These are phyloP conservation scores for Chaetomium strumarium DNA, from an alignment of 2,329 filamentous ascomycete genomes.

Conservation along the genomic window DNA sequence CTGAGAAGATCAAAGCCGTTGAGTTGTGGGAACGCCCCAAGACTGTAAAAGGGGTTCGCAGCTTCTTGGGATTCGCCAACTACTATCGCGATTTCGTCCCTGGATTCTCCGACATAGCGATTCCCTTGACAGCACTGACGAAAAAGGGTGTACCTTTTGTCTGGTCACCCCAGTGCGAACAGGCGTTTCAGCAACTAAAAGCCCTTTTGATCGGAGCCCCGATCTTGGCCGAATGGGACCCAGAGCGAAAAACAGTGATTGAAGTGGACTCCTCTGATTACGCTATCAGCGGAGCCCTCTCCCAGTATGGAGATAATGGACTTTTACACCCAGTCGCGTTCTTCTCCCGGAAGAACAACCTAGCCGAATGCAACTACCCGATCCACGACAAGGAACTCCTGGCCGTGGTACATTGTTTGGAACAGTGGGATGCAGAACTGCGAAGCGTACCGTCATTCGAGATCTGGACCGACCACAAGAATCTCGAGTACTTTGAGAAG, in stretches of 20 bases:
- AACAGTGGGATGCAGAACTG: not conserved
- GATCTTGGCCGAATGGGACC: slow-evolving; percentile 1
- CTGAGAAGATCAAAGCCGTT: not conserved
- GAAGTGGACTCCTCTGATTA: slow-evolving; percentile 3
- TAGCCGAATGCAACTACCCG: not conserved
- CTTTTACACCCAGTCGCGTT: not conserved
- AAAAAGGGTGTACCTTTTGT: slow-evolving; percentile 1
- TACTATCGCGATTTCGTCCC: slow-evolving; percentile 5
- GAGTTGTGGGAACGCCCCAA: not conserved
- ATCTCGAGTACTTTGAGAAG: slow-evolving; percentile 1
- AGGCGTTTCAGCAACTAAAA: slow-evolving; percentile 3
- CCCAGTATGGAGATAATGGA: not conserved
- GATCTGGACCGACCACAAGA: slow-evolving; percentile 1
- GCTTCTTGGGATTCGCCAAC: slow-evolving; percentile 3
- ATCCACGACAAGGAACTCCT: slow-evolving; percentile 1
- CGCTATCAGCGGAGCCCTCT: not conserved
- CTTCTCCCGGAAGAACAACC: not conserved
- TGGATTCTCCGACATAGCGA: not conserved
- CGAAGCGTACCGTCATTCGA: not conserved
- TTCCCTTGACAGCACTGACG: slow-evolving; percentile 1
- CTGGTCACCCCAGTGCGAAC: slow-evolving; percentile 1
- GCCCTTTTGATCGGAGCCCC: slow-evolving; percentile 2
- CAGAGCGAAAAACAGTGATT: not conserved
- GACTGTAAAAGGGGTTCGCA: not conserved
- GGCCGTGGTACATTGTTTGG: not conserved